phyloP scores from a whole-genome alignment of 2,329 filamentous ascomycete species.

The Epichloe gansuensis region DNA sequence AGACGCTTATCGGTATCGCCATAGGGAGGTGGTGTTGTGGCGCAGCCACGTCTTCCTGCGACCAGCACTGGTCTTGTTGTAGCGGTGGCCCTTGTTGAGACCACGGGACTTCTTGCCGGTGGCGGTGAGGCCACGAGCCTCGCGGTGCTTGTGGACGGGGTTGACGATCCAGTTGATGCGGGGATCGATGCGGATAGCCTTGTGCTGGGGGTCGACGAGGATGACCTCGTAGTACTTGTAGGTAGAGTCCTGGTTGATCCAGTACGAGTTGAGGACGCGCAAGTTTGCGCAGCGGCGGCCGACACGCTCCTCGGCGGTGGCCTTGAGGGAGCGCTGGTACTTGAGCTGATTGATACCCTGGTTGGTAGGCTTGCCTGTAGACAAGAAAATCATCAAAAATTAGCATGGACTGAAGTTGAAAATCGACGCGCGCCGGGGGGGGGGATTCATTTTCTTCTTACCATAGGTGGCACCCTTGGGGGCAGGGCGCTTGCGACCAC shows the following conservation, averaged over 20 bases:
- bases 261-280: constrained; percentile 99
- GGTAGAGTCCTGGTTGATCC: constrained; percentile 99
- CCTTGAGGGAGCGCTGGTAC: constrained; percentile 98
- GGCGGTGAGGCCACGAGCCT: constrained; percentile 89
- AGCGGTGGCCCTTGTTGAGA: constrained; percentile 97
- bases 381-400: not conserved
- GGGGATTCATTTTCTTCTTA: constrained; percentile 32
- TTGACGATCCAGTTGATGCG: constrained; percentile 99
- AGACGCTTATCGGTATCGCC: constrained; percentile 76
- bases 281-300: constrained; percentile 98
- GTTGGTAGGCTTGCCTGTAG: constrained; percentile 97
- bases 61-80: constrained; percentile 95
- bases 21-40: constrained; percentile 98
- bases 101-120: constrained; percentile 99
- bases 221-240: constrained; percentile 99
- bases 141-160: constrained; percentile 99
- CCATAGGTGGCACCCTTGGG: constrained; percentile 98
- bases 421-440: too few relatives aligned
- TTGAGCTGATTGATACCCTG: constrained; percentile 99
- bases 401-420: not conserved
- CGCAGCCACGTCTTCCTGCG: constrained; percentile 99
- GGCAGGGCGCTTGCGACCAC: constrained; percentile 94
- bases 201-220: constrained; percentile 99
- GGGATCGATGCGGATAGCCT: constrained; percentile 96
- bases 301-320: constrained; percentile 99